Evolutionary conservation across 148 eudicot genomes (phyloP).

Genomic region (Cornus controversa): DNA sequence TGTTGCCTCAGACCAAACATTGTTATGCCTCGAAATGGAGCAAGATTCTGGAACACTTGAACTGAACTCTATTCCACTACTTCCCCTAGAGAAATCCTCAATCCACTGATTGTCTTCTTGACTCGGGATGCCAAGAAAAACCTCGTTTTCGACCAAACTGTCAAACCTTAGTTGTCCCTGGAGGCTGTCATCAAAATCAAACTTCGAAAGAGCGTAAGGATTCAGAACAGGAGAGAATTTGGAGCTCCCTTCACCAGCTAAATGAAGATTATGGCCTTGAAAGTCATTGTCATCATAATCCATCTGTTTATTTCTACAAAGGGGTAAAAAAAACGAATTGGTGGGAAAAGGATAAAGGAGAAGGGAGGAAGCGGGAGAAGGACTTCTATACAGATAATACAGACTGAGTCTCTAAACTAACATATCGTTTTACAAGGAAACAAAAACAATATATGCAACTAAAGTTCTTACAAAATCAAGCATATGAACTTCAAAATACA

Average conservation of each 20-base stretch:
- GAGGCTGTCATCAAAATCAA: conserved; percentile 86
- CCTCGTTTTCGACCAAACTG: conserved; percentile 90
- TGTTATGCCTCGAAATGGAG: conserved; percentile 60
- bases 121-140: conserved; percentile 81
- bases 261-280: conserved; percentile 72
- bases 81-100: conserved; percentile 78
- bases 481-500: neutral
- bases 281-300: conserved; percentile 88
- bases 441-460: neutral
- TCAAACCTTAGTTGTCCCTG: conserved; percentile 86
- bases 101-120: conserved; percentile 95
- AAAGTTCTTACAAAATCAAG: neutral
- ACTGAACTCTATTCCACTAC: conserved; percentile 77
- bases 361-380: neutral
- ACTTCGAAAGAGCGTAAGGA: conserved; percentile 86
- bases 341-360: conserved; percentile 19
- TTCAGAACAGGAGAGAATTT: conserved; percentile 62
- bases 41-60: conserved; percentile 80
- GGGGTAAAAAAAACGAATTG: neutral
- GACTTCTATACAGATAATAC: neutral
- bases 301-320: conserved; percentile 69
- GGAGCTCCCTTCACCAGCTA: conserved; percentile 79
- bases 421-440: neutral
- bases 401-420: neutral
- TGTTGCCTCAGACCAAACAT: conserved; percentile 99